These are phyloP conservation scores for Suillus brevipes DNA, from an alignment of 768 basidiomycete species.

Conservation along the genomic window DNA sequence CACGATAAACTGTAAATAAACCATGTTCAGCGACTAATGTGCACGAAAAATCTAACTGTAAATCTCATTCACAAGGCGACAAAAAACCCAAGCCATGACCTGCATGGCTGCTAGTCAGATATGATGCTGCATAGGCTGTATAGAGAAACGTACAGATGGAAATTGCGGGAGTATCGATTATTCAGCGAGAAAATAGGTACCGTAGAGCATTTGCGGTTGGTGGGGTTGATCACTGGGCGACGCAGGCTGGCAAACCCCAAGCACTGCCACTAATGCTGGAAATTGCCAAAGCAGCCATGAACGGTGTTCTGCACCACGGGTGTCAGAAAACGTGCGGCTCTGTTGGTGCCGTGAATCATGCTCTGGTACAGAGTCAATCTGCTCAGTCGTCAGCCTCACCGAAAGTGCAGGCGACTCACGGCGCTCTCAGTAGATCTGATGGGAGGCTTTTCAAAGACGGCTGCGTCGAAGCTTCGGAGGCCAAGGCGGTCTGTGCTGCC, in stretches of 20 bases:
- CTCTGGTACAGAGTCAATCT: conserved; percentile 16
- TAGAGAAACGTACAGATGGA: conserved; percentile 44
- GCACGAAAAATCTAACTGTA: conserved; percentile 4
- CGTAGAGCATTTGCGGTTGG: conserved; percentile 53
- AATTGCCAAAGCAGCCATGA: not conserved
- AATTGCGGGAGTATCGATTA: conserved; percentile 48
- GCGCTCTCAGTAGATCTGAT: conserved; percentile 25
- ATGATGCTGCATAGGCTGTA: conserved; percentile 24
- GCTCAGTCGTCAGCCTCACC: conserved; percentile 19
- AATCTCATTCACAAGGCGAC: conserved; percentile 40
- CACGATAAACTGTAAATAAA: conserved; percentile 35
- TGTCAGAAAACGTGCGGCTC: conserved; percentile 19
- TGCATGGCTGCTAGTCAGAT: conserved; percentile 15
- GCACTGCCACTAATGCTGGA: not conserved
- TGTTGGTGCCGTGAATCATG: conserved; percentile 21
- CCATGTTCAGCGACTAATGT: conserved; percentile 22
- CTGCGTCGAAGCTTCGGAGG: conserved; percentile 57
- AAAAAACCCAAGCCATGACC: conserved; percentile 46
- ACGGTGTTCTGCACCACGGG: conserved; percentile 22
- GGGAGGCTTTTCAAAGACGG: conserved; percentile 49
- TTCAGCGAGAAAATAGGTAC: conserved; percentile 51
- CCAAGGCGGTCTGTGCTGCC: conserved; percentile 64
- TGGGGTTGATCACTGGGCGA: conserved; percentile 39
- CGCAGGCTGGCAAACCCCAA: not conserved
- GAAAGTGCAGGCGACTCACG: conserved; percentile 27